A percentile compares a stretch with the other conserved stretches of the same genome.
phyloP scores from a whole-genome alignment of 176 grass and related monocot species.

The Pontederia crassipes region DNA sequence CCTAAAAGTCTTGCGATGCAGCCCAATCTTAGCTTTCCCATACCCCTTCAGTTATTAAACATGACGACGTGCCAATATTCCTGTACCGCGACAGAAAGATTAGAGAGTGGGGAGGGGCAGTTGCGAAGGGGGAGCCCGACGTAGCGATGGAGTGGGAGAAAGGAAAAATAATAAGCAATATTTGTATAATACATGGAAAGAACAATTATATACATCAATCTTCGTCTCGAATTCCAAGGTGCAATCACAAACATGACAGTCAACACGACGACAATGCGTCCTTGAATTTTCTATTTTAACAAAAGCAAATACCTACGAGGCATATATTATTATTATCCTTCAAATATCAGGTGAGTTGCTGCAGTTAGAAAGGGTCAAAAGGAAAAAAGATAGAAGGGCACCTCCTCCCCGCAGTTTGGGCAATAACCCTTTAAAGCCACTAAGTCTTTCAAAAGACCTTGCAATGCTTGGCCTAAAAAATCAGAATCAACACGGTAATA shows the following conservation, averaged over 20 bases:
- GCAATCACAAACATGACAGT: conserved; percentile 90
- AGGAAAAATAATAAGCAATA: no score
- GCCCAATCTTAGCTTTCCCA: no score
- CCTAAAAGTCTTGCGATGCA: no score
- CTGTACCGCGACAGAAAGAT: no score
- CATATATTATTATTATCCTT: not conserved
- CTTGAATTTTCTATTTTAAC: conserved; percentile 59
- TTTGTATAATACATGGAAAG: conserved; percentile 1
- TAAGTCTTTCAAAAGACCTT: conserved; percentile 57
- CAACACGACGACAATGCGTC: conserved; percentile 44
- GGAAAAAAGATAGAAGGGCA: conserved; percentile 21
- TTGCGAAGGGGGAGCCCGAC: no score
- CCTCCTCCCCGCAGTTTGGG: conserved; percentile 93
- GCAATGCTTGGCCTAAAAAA: conserved; percentile 58
- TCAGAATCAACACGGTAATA: not conserved
- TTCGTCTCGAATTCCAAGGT: conserved; percentile 83
- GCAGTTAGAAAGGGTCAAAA: not conserved
- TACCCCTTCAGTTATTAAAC: no score
- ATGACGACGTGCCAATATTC: no score
- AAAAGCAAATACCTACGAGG: conserved; percentile 74
- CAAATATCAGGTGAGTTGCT: not conserved
- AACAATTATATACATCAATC: conserved; percentile 45
- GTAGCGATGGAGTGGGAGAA: no score
- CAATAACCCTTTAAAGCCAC: conserved; percentile 85
- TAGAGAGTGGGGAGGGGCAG: no score